Evolutionary conservation across 768 basidiomycete genomes (phyloP), one percentile per base, ranked within the genome.

Genomic region (Hortiboletus campestris): DNA sequence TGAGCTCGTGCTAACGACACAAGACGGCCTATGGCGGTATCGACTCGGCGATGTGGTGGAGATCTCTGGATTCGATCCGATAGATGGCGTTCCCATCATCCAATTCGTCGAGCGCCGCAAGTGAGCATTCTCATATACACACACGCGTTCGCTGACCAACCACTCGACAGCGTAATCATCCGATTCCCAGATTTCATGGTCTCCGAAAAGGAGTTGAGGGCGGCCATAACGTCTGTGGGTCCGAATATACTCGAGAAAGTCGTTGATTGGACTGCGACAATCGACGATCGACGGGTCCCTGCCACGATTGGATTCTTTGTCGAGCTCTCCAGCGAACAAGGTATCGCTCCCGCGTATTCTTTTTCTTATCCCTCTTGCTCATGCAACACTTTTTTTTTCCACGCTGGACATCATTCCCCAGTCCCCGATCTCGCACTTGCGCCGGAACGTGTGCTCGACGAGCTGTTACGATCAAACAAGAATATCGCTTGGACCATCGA

Each of bases 11-110:
- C 25, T 25, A 25, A 25, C 25, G 25, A 25, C 25, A 25, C 25
- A 25, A 25, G 25, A 25, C 4, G 25, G 25, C 25, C 25, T 25
- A 25, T 25, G 25, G 25, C 25, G 25, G 25, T 25, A 25, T 25
- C 25, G 25, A 25, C 25, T 25, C 25, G 25, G 25, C 25, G 25
- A 25, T 4, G 25, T 25, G 25, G 25, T 25, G 2, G 25, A 25
- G 25, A 4, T 25, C 25, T 25, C 25, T 25, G 25, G 25, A 4
- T 25, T 25, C 22, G 59, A 61, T 17, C 42, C 64, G 1, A 44
- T 17, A 7, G 53, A 62, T 36, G 65, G 63, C n/a, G 25, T 36
- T 8, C 66, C 66, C 14, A 42, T 66, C 39, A 49, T 68, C 35
- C 46, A 42, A 32, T 68, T 59, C 17, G 39, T 60, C 20, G 58